Base-by-base conservation (phyloP, 306 rosid genomes). In the Gillenia trifoliata region DNA sequence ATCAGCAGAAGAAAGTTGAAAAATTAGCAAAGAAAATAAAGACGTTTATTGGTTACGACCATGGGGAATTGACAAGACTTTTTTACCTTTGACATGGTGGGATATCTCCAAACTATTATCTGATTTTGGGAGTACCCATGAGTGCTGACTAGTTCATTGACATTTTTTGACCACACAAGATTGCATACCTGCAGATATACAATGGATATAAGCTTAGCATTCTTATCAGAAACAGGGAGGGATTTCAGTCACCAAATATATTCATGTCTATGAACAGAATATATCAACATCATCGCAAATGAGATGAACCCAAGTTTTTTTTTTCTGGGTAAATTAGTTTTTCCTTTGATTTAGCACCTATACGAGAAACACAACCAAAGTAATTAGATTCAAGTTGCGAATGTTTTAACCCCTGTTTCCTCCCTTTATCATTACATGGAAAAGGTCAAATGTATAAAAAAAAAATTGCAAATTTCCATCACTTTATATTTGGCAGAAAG, bases 81-180 rank as follows among this genome's bases (percentile, higher is more conserved):
- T 13, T 13, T 47, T 80, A 95, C 99, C 98, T 95, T 95, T 60
- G 98, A 95, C 99, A 95, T 92, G 60, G 93, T 81, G 38, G 98
- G 98, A 78, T 95, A 95, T 88, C 98, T 90, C 99, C 99, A 92
- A 75, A 95, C 98, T 70, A 95, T 90, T 72, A 95, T 95, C 71
- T 95, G 99, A 83, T 95, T 95, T 84, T 95, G 99, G 68, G 99
- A 95, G 85, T 90, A 95, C 31, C 98, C 98, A 68, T 95, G 99
- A 11, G 99, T 95, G 91, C 99, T 95, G 31, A 95, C 99, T 23
- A 92, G 89, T 81, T 95, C 99, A 68, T 92, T 95, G 74, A 95
- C 99, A 83, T 95, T 92, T 89, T 92, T 95, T 52, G 99, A 95
- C 99, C 99, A 95, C 56, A 87, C 99, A 68, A 95, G 98, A 81